Conservation (phyloP, 1,284 basidiomycete species). For the Malassezia furfur region DNA sequence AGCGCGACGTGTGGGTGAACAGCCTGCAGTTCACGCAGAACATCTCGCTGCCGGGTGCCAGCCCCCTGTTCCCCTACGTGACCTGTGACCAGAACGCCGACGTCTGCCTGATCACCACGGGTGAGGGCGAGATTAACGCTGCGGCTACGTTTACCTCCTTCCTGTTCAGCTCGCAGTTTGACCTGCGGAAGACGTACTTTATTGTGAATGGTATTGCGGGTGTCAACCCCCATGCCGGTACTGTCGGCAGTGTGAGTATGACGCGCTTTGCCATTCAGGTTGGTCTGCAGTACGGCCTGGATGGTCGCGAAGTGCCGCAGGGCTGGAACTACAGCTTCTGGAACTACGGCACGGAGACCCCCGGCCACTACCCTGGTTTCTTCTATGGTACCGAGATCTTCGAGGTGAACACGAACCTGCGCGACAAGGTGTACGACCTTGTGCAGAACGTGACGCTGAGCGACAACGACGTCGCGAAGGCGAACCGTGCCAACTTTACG, state of each 20-base stretch:
- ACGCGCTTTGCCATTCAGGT: constrained; percentile 53
- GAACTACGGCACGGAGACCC: constrained; percentile 47
- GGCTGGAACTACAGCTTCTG: constrained; percentile 53
- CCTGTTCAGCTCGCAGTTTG: constrained; percentile 36
- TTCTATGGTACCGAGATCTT: constrained; percentile 55
- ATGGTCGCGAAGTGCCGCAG: constrained; percentile 52
- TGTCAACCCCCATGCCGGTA: constrained; percentile 51
- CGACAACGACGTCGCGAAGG: constrained; percentile 48
- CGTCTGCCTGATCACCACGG: constrained; percentile 51
- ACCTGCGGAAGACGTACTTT: constrained; percentile 53
- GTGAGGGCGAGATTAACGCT: constrained; percentile 54
- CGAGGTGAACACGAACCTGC: constrained; percentile 53
- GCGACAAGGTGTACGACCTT: constrained; percentile 49
- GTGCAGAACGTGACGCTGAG: constrained; percentile 49
- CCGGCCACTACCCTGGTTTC: constrained; percentile 44
- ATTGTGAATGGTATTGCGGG: constrained; percentile 54
- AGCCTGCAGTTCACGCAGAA: constrained; percentile 46
- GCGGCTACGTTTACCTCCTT: constrained; percentile 51
- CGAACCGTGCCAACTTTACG: constrained; percentile 50
- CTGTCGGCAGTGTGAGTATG: constrained; percentile 52
- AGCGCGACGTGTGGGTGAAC: constrained; percentile 46
- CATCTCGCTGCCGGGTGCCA: constrained; percentile 51
- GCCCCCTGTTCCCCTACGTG: constrained; percentile 51
- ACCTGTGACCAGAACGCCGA: constrained; percentile 50
- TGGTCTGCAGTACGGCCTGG: constrained; percentile 53